Evolutionary conservation across 805 yeast genomes (phyloP), one percentile per base, ranked within the genome.

Genomic region (Kodamaea neixiangensis): DNA sequence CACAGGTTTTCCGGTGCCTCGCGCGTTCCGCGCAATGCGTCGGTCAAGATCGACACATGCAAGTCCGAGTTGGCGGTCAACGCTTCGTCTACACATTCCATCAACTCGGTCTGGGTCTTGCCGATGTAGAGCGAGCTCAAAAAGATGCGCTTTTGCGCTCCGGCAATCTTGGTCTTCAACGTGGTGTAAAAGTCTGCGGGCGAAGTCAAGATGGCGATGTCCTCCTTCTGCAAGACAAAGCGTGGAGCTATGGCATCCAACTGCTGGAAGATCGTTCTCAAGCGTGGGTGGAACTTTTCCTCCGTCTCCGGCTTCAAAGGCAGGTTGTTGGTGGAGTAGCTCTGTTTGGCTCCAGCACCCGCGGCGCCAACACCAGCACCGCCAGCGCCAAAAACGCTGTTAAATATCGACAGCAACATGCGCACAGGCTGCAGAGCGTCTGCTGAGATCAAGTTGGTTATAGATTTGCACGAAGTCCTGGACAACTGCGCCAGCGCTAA

Each of bases 1-100:
- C 91, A 86, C 5, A 60, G 52, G 45, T 76, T 71, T 5, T 79
- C 69, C 0, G 99, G 98, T 1, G 91, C 85, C 61, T 94, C 99
- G 57, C 99, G 79, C 0, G 98, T 93, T 0, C 97, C 97, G 58
- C 99, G 71, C 44, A 94, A 75, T 10, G 92, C 96, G 68, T 94
- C 99, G 5, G 92, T 78, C 47, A 94, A 73, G 20, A 94, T 83
- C 52, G 79, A 80, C 1, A 94, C 87, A 57, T 80, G 77, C 53
- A 94, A 74, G 19, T 81, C 69, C 2, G 84, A 79, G 53, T 88
- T 89, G 2, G 63, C 59, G 1, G 62, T 58, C 57, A 94, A 66
- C 0, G 97, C 92, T 5, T 71, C 65, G 11, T 78, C 77, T 3
- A 94, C 56, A 54, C 86, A 79, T 6, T 77, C 75, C 11, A 92